These are phyloP conservation scores for Populus trichocarpa DNA, from an alignment of 441 rosid species.

Conservation along the genomic window DNA sequence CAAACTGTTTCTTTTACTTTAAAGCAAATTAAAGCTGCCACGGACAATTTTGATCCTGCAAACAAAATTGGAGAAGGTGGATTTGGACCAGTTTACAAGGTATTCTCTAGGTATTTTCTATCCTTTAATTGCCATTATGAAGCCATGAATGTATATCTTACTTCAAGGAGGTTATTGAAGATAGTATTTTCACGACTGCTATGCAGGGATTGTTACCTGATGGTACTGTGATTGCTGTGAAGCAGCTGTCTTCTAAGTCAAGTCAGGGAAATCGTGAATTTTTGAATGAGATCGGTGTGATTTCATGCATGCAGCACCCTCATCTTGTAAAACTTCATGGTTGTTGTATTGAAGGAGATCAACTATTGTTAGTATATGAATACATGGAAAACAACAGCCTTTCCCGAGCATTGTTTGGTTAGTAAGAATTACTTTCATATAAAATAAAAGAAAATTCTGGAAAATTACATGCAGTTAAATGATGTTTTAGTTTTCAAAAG, in stretches of 20 bases:
- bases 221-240: slow-evolving; percentile 62
- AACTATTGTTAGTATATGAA: slow-evolving; percentile 44
- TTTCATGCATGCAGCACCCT: slow-evolving; percentile 43
- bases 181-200: not conserved
- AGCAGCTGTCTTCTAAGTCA: slow-evolving; percentile 69
- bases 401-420: slow-evolving; percentile 42
- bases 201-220: slow-evolving; percentile 51
- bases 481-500: not conserved
- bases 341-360: slow-evolving; percentile 49
- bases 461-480: not conserved
- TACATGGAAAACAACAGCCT: slow-evolving; percentile 53
- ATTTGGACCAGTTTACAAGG: too few species aligned
- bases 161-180: not conserved
- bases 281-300: slow-evolving; percentile 66
- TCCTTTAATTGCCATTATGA: not conserved
- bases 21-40: too few species aligned
- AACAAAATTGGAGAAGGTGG: too few species aligned
- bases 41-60: too few species aligned
- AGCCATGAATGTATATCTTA: not conserved
- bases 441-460: not conserved
- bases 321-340: slow-evolving; percentile 52
- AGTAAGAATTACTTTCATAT: not conserved
- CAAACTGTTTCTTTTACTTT: too few species aligned
- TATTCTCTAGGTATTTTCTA: not conserved
- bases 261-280: slow-evolving; percentile 74